Conservation (phyloP, 331 rosid genomes). For the Quercus tomentella region DNA sequence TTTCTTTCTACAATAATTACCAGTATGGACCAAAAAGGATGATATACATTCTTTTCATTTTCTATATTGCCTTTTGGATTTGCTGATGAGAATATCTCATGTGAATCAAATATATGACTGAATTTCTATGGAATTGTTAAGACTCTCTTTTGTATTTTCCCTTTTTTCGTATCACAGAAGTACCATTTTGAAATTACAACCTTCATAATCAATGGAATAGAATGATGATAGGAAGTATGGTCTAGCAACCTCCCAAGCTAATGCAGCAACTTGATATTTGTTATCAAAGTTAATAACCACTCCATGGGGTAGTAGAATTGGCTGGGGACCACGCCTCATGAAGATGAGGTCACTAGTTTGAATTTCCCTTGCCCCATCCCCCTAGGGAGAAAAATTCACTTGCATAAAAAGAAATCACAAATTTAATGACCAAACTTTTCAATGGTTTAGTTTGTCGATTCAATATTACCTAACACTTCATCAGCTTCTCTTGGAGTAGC, state of each 20-base stretch:
- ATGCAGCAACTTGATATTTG: not conserved
- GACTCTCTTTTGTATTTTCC: too few species aligned
- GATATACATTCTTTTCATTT: not conserved
- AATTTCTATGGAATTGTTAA: not conserved
- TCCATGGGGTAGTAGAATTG: too few species aligned
- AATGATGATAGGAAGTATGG: not conserved
- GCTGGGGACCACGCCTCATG: too few species aligned
- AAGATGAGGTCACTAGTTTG: not conserved
- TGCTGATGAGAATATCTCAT: not conserved
- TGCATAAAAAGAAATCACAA: too few species aligned
- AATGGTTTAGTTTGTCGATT: not conserved
- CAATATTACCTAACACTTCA: conserved; percentile 48
- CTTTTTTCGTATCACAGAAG: too few species aligned
- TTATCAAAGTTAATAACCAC: not conserved
- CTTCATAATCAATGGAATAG: too few species aligned
- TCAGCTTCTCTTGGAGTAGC: conserved; percentile 56
- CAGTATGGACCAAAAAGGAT: not conserved
- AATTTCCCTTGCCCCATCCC: too few species aligned
- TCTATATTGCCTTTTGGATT: not conserved
- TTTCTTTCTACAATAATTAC: not conserved
- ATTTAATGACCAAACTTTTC: not conserved
- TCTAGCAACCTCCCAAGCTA: not conserved
- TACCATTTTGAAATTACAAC: too few species aligned
- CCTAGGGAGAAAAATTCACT: not conserved
- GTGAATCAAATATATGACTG: not conserved